Evolutionary conservation across 371 early-diverging fungal genomes (phyloP).

Genomic region (Apophysomyces variabilis): DNA sequence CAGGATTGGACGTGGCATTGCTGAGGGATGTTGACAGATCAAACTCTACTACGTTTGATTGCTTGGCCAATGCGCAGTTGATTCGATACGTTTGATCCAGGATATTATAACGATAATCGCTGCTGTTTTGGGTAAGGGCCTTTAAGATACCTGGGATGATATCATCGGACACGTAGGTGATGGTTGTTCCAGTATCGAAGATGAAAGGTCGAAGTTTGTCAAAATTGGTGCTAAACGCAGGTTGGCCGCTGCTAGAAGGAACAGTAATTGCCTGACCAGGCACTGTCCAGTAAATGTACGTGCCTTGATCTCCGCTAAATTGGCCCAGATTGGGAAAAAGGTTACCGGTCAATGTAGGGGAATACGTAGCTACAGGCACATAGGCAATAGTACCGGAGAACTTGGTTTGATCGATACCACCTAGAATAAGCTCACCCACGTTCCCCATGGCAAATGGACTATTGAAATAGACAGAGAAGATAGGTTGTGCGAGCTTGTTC

Average conservation of each 20-base stretch:
- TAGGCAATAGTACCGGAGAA: slow-evolving; percentile 19
- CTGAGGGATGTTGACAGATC: background rate
- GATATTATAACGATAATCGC: background rate
- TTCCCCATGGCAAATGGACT: background rate
- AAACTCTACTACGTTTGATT: background rate
- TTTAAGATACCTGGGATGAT: slow-evolving; percentile 2
- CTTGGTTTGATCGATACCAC: slow-evolving; percentile 23
- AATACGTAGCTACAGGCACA: background rate
- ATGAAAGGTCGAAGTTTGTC: background rate
- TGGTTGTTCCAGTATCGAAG: background rate
- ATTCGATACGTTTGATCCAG: background rate
- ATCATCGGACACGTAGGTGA: background rate
- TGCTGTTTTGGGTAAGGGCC: background rate
- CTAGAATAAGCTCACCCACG: slow-evolving; percentile 19
- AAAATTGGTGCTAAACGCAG: background rate
- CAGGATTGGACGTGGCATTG: background rate
- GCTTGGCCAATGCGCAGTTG: background rate
- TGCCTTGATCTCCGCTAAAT: background rate
- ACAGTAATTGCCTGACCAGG: background rate
- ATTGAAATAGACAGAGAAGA: slow-evolving; percentile 1
- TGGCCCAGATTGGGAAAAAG: background rate
- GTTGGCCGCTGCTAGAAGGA: background rate
- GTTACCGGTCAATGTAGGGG: background rate
- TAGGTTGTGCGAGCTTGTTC: background rate
- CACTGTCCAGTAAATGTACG: background rate